phyloP scores from a whole-genome alignment of 192 early-diverging fungal genomes.

The Backusella westeae region DNA sequence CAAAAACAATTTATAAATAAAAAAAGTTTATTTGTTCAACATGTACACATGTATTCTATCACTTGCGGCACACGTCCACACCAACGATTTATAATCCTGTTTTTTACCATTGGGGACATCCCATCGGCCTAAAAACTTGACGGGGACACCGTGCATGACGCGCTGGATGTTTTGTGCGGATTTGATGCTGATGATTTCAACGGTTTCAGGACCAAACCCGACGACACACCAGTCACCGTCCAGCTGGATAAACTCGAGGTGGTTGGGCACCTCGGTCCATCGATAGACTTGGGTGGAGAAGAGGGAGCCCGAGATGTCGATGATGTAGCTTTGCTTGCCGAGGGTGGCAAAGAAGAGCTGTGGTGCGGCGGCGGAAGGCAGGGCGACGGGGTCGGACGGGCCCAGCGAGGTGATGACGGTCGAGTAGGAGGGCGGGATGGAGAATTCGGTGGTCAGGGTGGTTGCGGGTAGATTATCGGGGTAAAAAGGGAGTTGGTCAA shows the following conservation, averaged over 20 bases:
- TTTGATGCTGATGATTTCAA: conserved; percentile 26
- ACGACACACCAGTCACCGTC: conserved; percentile 24
- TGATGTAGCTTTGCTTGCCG: conserved; percentile 26
- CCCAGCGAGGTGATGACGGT: conserved; percentile 20
- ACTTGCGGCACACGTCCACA: conserved; percentile 26
- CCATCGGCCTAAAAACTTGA: conserved; percentile 27
- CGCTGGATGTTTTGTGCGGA: conserved; percentile 19
- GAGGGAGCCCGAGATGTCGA: conserved; percentile 29
- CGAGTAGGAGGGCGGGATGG: conserved; percentile 33
- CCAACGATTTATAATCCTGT: conserved; percentile 10
- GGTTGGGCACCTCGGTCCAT: conserved; percentile 24
- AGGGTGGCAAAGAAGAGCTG: conserved; percentile 36
- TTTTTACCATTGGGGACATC: background rate
- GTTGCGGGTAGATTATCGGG: conserved; percentile 27
- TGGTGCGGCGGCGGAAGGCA: conserved; percentile 28
- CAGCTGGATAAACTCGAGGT: conserved; percentile 27
- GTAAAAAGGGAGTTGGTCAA: conserved; percentile 33
- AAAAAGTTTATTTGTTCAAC: conserved; percentile 11
- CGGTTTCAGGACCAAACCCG: conserved; percentile 21
- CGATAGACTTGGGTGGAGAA: conserved; percentile 27
- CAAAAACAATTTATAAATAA: conserved; percentile 1
- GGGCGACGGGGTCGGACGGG: conserved; percentile 23
- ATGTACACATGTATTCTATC: conserved; percentile 32
- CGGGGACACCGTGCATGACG: conserved; percentile 19
- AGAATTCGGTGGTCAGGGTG: conserved; percentile 29